These are phyloP conservation scores for Chrysoporthe austroafricana DNA, from an alignment of 2,329 filamentous ascomycete species.

Conservation along the genomic window DNA sequence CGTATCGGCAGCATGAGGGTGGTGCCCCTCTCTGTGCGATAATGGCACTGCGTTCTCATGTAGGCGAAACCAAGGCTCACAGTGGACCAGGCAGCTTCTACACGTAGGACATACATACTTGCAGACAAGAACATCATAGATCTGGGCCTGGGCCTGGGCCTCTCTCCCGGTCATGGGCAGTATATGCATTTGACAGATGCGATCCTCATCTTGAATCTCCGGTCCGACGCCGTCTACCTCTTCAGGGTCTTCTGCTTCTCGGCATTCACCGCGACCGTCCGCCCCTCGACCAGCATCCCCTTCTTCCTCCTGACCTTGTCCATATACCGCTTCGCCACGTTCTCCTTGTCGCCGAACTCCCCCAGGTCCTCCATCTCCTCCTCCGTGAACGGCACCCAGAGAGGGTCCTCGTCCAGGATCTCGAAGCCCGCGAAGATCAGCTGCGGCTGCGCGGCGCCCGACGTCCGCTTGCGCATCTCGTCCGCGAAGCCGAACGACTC, in stretches of 20 bases:
- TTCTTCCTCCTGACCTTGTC: conserved; percentile 85
- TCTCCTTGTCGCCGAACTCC: conserved; percentile 90
- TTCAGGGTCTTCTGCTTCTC: conserved; percentile 85
- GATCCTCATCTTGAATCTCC: too few species aligned
- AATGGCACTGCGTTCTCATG: too few species aligned
- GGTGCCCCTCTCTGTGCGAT: too few species aligned
- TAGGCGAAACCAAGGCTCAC: too few species aligned
- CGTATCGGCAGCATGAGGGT: too few species aligned
- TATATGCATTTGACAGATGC: too few species aligned
- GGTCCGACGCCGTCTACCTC: conserved; percentile 44
- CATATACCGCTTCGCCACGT: conserved; percentile 95
- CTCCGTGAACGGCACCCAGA: conserved; percentile 96
- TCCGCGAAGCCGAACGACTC: conserved; percentile 96
- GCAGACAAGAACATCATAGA: too few species aligned
- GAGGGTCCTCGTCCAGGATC: conserved; percentile 91
- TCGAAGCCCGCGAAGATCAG: conserved; percentile 93
- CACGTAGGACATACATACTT: too few species aligned
- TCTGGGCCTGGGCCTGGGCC: too few species aligned
- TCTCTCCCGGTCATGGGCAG: too few species aligned
- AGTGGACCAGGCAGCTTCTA: too few species aligned
- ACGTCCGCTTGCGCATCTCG: conserved; percentile 93
- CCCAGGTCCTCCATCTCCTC: conserved; percentile 96
- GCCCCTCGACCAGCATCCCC: conserved; percentile 81
- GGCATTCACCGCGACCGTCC: conserved; percentile 78
- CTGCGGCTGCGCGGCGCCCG: conserved; percentile 88